Evolutionary conservation across 176 grass and related monocot genomes (phyloP).

Genomic region (Saccharum spontaneum): DNA sequence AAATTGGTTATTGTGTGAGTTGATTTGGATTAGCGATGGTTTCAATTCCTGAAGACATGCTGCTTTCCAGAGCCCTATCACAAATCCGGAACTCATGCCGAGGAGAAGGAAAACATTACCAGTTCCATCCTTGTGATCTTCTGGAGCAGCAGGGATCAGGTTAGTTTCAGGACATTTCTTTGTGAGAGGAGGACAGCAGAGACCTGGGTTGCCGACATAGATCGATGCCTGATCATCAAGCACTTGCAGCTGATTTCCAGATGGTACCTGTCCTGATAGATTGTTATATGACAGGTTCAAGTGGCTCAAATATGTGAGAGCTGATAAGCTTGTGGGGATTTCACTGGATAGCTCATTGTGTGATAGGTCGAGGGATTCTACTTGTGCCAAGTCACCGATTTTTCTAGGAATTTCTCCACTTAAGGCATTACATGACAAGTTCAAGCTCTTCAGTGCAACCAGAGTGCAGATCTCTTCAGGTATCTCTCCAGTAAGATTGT

Average conservation of each 20-base stretch:
- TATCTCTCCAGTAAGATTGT: conserved; percentile 17
- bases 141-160: background rate
- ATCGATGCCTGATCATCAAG: conserved; percentile 8
- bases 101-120: background rate
- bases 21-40: too few species aligned
- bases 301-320: background rate
- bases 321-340: background rate
- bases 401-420: background rate
- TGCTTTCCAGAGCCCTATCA: background rate
- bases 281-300: conserved; percentile 26
- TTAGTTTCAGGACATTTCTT: background rate
- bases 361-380: conserved; percentile 6
- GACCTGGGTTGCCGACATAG: conserved; percentile 16
- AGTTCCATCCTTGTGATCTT: background rate
- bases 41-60: too few species aligned
- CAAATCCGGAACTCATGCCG: background rate
- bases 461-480: background rate
- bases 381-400: background rate
- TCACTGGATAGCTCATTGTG: background rate
- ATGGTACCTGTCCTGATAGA: background rate
- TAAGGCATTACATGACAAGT: conserved; percentile 21
- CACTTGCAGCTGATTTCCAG: background rate
- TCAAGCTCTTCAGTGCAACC: background rate
- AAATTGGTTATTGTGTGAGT: background rate
- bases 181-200: conserved; percentile 28